These are phyloP conservation scores for Geotrichum candidum DNA, from an alignment of 1,139 yeast genomes.

Conservation along the genomic window DNA sequence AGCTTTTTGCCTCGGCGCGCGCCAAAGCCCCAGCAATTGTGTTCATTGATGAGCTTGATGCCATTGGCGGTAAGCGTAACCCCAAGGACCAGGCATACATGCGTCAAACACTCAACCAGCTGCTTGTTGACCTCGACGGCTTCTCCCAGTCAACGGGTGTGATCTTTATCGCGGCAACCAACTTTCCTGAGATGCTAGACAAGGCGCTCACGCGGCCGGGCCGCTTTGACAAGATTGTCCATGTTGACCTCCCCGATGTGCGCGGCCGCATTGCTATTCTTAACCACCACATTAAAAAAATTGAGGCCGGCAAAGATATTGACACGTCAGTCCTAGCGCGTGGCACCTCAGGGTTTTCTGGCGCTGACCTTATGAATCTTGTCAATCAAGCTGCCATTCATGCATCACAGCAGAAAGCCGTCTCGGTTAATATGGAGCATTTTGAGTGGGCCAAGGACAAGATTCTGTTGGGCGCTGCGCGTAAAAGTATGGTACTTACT, in stretches of 20 bases:
- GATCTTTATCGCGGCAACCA: slow-evolving; percentile 95
- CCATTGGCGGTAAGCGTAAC: slow-evolving; percentile 95
- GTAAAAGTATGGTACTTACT: slow-evolving; percentile 95
- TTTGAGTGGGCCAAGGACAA: slow-evolving; percentile 99
- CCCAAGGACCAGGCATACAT: slow-evolving; percentile 98
- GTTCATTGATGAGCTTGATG: slow-evolving; percentile 93
- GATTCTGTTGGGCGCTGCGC: slow-evolving; percentile 95
- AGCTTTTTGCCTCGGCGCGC: slow-evolving; percentile 85
- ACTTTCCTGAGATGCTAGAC: slow-evolving; percentile 94
- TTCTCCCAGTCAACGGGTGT: slow-evolving; percentile 90
- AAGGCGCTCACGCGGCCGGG: slow-evolving; percentile 98
- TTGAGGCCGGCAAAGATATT: slow-evolving; percentile 76
- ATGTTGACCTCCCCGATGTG: slow-evolving; percentile 94
- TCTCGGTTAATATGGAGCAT: slow-evolving; percentile 83
- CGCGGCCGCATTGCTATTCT: slow-evolving; percentile 93
- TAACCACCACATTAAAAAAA: slow-evolving; percentile 85
- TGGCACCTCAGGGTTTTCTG: slow-evolving; percentile 95
- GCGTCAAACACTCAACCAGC: slow-evolving; percentile 91
- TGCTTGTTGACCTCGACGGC: slow-evolving; percentile 93
- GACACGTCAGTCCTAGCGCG: slow-evolving; percentile 87
- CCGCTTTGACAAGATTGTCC: slow-evolving; percentile 90
- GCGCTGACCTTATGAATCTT: slow-evolving; percentile 92
- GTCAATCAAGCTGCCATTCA: slow-evolving; percentile 97
- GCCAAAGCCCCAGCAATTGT: slow-evolving; percentile 95
- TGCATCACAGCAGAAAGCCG: slow-evolving; percentile 89